phyloP scores from a whole-genome alignment of 371 early-diverging fungal genomes.

The Mortierella sp. region DNA sequence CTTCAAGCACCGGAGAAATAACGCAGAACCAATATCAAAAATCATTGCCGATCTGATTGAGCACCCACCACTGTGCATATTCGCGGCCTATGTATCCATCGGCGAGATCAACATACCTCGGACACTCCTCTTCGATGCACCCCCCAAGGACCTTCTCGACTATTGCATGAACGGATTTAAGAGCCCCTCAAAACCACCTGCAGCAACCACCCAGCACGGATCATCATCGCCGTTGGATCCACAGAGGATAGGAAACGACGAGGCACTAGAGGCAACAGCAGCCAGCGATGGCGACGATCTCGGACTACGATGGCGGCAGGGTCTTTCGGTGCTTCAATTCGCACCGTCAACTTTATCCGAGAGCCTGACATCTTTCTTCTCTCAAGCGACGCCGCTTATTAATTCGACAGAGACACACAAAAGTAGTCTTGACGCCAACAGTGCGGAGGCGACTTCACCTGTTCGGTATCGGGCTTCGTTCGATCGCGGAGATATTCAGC shows the following conservation, averaged over 20 bases:
- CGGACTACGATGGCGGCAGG: constrained; percentile 28
- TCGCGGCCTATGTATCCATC: constrained; percentile 30
- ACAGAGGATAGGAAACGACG: not conserved
- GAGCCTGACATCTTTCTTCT: not conserved
- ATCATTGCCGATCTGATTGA: constrained; percentile 25
- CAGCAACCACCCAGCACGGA: not conserved
- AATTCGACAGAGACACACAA: not conserved
- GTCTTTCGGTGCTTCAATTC: constrained; percentile 25
- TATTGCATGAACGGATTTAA: constrained; percentile 17
- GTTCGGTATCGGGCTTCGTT: constrained; percentile 43
- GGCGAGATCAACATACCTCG: constrained; percentile 32
- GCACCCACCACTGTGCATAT: constrained; percentile 39
- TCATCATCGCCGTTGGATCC: too few species aligned
- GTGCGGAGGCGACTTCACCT: not conserved
- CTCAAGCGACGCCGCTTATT: not conserved
- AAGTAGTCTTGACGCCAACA: not conserved
- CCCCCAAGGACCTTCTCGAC: constrained; percentile 12
- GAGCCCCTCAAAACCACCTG: not conserved
- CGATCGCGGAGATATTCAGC: constrained; percentile 45
- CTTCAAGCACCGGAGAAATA: not conserved
- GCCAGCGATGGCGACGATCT: not conserved
- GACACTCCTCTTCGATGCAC: constrained; percentile 16
- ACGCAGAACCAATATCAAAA: not conserved
- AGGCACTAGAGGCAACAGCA: not conserved
- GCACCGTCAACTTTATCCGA: constrained; percentile 21